Base-by-base conservation (phyloP, 2,329 filamentous ascomycete species). In the Botrytis aclada region DNA sequence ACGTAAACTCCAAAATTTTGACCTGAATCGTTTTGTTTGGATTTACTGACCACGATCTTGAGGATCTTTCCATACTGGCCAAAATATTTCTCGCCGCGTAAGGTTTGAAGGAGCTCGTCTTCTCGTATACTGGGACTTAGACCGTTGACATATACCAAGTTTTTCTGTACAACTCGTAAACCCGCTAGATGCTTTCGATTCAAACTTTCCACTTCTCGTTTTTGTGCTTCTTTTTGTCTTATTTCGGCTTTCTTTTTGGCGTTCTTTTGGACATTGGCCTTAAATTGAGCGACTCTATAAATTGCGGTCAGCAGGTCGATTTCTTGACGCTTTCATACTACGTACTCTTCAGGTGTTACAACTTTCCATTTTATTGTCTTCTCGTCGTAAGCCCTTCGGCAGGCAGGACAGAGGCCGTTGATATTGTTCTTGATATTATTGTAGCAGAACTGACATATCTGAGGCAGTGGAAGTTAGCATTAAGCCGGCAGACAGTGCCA, bases 391-490 rank as follows among this genome's bases (percentile, higher is more conserved):
- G 94, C 92, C 82, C 96, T 89, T 83, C 96, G 90, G 82, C 96
- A 99, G 77, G 97, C 97, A n/a, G 96, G 96, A 83, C 96, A 99
- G 73, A 98, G 88, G 51, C 95, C 95, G 81, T 98, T 98, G 88
- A 97, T 94, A 79, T 98, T 98, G 79, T 93, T 97, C 84, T 97
- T 97, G 82, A 99, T 97, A 82, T 98, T 99, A 84, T 99, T 98
- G 86, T 95, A 99, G 85, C 96, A 99, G 84, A 99, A 99, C 86
- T 99, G 97, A 84, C 96, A 99, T 82, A 99, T 95, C 95, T 98
- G 80, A 54, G 73, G 60, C 25, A 29, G 69, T 32, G 62, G 20
- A 29, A 39, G 58, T 77, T 51, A 77, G 73, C 37, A 67, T 25
- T 51, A 66, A 34, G 47, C 54, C n/a, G 56, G 45, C 12, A 54